Evolutionary conservation across 352 stramenopile genomes (phyloP).

Genomic region (Phytophthora sp.): DNA sequence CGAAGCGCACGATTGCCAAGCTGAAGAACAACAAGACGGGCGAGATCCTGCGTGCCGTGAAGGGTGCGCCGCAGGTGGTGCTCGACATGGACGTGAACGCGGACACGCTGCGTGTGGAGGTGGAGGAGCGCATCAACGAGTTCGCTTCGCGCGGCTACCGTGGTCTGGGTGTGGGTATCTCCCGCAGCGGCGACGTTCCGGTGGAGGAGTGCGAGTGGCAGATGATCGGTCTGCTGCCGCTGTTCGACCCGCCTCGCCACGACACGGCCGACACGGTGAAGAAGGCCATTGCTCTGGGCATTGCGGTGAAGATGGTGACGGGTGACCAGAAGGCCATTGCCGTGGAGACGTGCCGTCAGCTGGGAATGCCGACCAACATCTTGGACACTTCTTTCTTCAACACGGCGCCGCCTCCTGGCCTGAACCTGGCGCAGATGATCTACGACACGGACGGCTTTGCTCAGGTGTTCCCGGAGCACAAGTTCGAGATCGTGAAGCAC

Average conservation of each 20-base stretch:
- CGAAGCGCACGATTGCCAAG: slow-evolving; percentile 93
- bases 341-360: slow-evolving; percentile 89
- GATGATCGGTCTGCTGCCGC: slow-evolving; percentile 92
- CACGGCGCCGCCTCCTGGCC: slow-evolving; percentile 58
- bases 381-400: slow-evolving; percentile 84
- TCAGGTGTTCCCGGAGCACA: slow-evolving; percentile 93
- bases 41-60: slow-evolving; percentile 90
- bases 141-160: slow-evolving; percentile 72
- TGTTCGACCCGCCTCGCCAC: slow-evolving; percentile 94
- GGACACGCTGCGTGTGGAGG: slow-evolving; percentile 55
- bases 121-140: slow-evolving; percentile 88
- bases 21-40: slow-evolving; percentile 82
- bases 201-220: slow-evolving; percentile 89
- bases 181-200: slow-evolving; percentile 62
- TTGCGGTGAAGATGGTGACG: slow-evolving; percentile 96
- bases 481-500: slow-evolving; percentile 92
- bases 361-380: slow-evolving; percentile 92
- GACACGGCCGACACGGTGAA: slow-evolving; percentile 94
- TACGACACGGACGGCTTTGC: slow-evolving; percentile 94
- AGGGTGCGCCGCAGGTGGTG: slow-evolving; percentile 93
- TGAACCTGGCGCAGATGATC: slow-evolving; percentile 85
- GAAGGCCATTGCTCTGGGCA: slow-evolving; percentile 88
- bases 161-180: slow-evolving; percentile 68
- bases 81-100: slow-evolving; percentile 81
- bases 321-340: slow-evolving; percentile 94